Base-by-base conservation (phyloP, 208 protist species). In the Trypanosoma vivax region DNA sequence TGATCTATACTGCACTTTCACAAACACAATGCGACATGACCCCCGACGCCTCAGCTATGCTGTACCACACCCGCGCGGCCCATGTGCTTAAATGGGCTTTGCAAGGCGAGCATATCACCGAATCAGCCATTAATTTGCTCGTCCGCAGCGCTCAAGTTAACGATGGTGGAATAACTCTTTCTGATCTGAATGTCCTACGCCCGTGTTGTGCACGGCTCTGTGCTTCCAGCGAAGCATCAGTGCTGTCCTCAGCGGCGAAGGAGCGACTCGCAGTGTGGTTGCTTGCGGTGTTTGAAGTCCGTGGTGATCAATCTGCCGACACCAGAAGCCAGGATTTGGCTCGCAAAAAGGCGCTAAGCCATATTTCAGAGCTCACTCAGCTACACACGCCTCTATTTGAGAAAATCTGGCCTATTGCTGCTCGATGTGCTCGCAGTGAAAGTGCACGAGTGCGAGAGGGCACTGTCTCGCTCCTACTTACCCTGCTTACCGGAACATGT, bases 401-500 rank as follows among this genome's bases (percentile, higher is more conserved):
- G 23, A 63, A 72, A 24, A 65, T 85, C 40, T 94, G 87, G 83
- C 80, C 81, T 11, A 75, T 86, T 16, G 72, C 65, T 19, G 75
- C 66, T 6, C 66, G 70, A 42, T 88, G 76, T 39, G 67, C 84
- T 29, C 79, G 68, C n/a, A 75, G 88, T 37, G 79, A 82, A 43
- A 83, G 65, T 40, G 73, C 79, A 31, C 59, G 72, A 2, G 82
- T 92, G 57, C 78, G 88, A 1, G 88, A 92, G 72, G 76, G 76
- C 3, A 76, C 72, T 23, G 68, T 91, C 28, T 68, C 77, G n/a
- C 65, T 94, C 10, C 73, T 94, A 7, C 49, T 84, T n/a, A 76
- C 71, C 0, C 50, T 89, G 28, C 50, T 94, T 14, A 50, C 57
- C 4, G 49, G 52, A 31, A 43, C 29, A n/a, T 56, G 57, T 31